phyloP scores from a whole-genome alignment of 345 rosid species.

The Eucalyptus decipiens region DNA sequence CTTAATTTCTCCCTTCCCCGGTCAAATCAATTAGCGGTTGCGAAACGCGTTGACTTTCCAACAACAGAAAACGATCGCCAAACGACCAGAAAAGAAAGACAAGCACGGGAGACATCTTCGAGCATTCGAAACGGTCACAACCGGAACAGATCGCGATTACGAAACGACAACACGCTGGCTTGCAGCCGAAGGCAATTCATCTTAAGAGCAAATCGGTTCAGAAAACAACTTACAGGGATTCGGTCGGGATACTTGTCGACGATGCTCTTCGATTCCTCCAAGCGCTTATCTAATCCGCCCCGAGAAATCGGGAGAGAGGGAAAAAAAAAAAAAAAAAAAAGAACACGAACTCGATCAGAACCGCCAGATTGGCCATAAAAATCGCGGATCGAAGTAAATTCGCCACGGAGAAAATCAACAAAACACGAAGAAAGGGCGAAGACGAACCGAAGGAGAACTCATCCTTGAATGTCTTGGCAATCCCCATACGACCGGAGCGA shows the following conservation, averaged over 20 bases:
- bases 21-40: not conserved
- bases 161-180: not conserved
- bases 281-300: conserved; percentile 30
- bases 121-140: not conserved
- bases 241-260: conserved; percentile 50
- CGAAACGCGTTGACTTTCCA: not conserved
- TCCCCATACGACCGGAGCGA: conserved; percentile 7
- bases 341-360: not conserved
- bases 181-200: not conserved
- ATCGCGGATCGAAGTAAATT: not conserved
- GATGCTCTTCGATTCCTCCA: conserved; percentile 47
- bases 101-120: not conserved
- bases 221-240: conserved; percentile 39
- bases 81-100: not conserved
- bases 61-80: not conserved
- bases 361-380: not conserved
- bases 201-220: not conserved
- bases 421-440: not conserved
- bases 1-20: not conserved
- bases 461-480: conserved; percentile 19
- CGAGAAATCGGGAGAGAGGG: not conserved
- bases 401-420: not conserved
- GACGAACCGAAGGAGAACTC: conserved; percentile 16
- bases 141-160: not conserved
- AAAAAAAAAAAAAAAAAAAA: not conserved